Evolutionary conservation across 202 grass and related monocot species (phyloP), one percentile per base, ranked within the genome.

Genomic region (Elaeis oleifera): DNA sequence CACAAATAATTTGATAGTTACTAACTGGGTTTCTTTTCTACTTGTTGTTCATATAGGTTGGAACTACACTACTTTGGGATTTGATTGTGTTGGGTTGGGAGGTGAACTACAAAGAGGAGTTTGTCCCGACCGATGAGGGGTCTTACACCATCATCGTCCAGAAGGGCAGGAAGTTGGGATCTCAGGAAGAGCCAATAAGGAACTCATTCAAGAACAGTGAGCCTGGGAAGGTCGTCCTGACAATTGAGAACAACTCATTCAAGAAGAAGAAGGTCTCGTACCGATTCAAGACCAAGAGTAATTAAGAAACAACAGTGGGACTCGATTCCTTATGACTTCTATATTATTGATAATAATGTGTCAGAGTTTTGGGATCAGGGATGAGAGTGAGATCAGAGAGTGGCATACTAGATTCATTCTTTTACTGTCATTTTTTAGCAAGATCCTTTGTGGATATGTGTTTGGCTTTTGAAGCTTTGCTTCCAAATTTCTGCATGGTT

Each of bases 231-330:
- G 50, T 82, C 1, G 24, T 76, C 66, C 72, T 82, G 17, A 72
- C 74, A 16, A 56, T 82, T 24, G 73, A 76, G 44, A 82, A 82
- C 56, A 36, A 5, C 16, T 67, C 67, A 57, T 72, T 58, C 73
- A 82, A 82, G 73, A 82, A 76, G 64, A 82, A 82, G 79, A 82
- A 72, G 64, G 67, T 70, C 28, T 75, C 76, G 3, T 76, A 74
- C 68, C 56, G 79, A 64, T 72, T 28, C 73, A 82, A 82, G 67
- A 27, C 67, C 16, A 76, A 66, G 39, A 48, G 56, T 27, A 56
- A n/a, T 25, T 66, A 13, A 72, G 53, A 49, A 81, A 13, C 9
- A 14, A 13, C 36, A 14, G 36, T 0, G 36, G 36, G 36, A 13
- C 2, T 14, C 36, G 1, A 44, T 44, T 13, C 36, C 36, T 13